Base-by-base conservation (phyloP, 1,284 basidiomycete genomes). In the Laetiporus sulphureus region DNA sequence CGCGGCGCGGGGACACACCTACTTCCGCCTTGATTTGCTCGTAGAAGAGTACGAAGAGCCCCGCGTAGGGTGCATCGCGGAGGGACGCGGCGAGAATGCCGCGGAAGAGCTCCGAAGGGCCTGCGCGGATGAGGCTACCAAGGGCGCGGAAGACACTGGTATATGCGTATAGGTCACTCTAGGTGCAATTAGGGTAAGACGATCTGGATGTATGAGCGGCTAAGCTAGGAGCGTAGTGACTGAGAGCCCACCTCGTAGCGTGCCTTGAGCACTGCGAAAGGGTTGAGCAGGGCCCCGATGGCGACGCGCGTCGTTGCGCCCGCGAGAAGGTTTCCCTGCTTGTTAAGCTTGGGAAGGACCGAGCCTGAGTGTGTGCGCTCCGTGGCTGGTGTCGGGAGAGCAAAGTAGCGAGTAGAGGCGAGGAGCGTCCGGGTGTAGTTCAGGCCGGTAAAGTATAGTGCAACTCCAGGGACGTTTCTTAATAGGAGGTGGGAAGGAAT, bases 1-100 rank as follows among this genome's bases (percentile, higher is more conserved):
- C 24, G 11, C 12, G 27, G 16, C n/a, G 34, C 19, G 3, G 5
- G 11, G 16, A 53, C 73, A 54, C 57, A 84, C 86, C 69, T 4
- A 78, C 67, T 49, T 88, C 72, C 31, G 72, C 71, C 59, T 94
- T 94, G 49, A 85, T 77, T 33, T 78, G 76, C 61, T 97, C 95
- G 60, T 99, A 99, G 40, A 87, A 80, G 1, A 93, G 79, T 15
- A 98, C 74, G 54, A 97, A 99, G 6, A 99, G 62, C 0, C 95
- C 95, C 0, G 95, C 94, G 55, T 97, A 95, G 0, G 95, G 96
- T 2, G 95, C 95, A 59, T 99, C 95, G 27, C 95, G 76, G 18
- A 95, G 68, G 0, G 92, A 90, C 1, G 93, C 94, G 0, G 94
- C 91, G 23, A 89, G 63, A 55, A 96, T 89, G 0, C 94, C 95